These are phyloP conservation scores for Chaetomium tenue DNA, from an alignment of 495 filamentous ascomycete genomes.

Conservation along the genomic window DNA sequence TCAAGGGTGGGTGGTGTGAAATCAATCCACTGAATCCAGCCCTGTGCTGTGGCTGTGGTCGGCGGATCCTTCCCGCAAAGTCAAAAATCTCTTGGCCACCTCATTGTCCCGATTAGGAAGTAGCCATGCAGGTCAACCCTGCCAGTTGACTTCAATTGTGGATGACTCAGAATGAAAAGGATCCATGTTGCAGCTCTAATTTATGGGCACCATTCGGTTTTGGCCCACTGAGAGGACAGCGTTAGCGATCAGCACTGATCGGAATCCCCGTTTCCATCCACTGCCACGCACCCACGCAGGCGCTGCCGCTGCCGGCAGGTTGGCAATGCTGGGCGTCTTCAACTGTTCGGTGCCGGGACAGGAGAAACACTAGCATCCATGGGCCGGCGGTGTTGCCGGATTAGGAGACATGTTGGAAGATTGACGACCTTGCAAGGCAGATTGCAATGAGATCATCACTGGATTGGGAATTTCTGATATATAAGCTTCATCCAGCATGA, in stretches of 20 bases:
- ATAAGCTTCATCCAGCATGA: no score
- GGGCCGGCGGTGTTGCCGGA: no score
- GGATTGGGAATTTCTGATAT: no score
- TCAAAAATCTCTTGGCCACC: constrained; percentile 18
- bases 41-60: constrained; percentile 8
- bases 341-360: background rate
- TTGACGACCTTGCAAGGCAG: no score
- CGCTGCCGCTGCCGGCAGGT: background rate
- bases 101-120: constrained; percentile 15
- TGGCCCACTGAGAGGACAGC: background rate
- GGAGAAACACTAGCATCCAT: no score
- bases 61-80: background rate
- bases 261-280: background rate
- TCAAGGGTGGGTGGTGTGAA: no score
- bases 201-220: background rate
- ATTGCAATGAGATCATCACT: no score
- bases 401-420: no score
- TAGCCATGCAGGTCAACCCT: background rate
- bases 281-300: background rate
- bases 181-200: background rate
- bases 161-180: background rate
- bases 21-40: background rate
- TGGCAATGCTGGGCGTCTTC: background rate
- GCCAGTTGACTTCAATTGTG: background rate
- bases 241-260: background rate